Evolutionary conservation across 2,329 filamentous ascomycete species (phyloP), one percentile per base, ranked within the genome.

Genomic region (Lachnellula arida): DNA sequence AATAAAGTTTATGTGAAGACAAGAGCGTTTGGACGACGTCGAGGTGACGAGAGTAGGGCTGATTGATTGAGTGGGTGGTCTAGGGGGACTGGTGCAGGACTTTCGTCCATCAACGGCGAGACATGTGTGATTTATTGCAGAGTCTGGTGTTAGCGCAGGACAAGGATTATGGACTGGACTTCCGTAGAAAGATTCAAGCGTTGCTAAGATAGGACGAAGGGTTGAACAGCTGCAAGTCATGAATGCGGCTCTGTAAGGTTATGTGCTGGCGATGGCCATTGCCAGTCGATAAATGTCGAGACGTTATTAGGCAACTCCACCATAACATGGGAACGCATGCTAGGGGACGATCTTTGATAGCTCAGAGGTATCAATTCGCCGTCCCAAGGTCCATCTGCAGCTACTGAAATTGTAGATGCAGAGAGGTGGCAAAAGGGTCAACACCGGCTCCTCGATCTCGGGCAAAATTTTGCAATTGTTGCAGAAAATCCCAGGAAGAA

Each of bases 181-280:
- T 57, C 62, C 63, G 63, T 61, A 62, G 62, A 57, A 60, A 57
- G 56, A 62, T 63, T 61, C 60, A 66, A 60, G 59, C 58, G 59
- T 58, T 58, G 55, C 66, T 65, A 65, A 73, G 73, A 73, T 69
- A 72, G 70, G 71, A 72, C 70, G 69, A 71, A 71, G 65, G 69
- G 55, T 63, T 60, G 63, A 67, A 60, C 54, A 68, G 57, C 65
- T 66, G 68, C 67, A 71, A 66, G 68, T 66, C 62, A 67, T 68
- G 63, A 46, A 82, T 86, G 82, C 82, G 82, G 82, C 82, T 84
- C 81, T 84, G 78, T 66, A 70, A 62, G 82, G 81, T 81, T 81
- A 91, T 95, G 91, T 88, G 90, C 81, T 95, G 91, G 90, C 90
- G 86, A 86, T 78, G 79, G 80, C 87, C 80, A 80, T 84, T 82